Evolutionary conservation across 1,284 basidiomycete genomes (phyloP), one percentile per base, ranked within the genome.

Genomic region (Puccinia sorghi): DNA sequence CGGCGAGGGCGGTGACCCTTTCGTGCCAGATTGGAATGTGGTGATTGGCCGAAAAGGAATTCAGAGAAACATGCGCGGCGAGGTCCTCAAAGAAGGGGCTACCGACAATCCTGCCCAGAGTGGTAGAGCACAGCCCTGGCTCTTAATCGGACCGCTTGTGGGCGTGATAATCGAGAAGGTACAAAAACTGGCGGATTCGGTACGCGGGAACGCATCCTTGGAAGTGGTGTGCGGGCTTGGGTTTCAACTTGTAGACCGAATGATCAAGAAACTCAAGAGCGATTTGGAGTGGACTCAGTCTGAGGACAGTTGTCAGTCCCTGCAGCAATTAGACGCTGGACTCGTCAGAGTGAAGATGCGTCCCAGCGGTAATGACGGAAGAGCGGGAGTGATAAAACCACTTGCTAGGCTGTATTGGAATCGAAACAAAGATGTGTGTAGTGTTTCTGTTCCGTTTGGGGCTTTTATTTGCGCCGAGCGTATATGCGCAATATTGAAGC

Each of bases 1-100:
- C 39, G 61, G 48, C 39, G 90, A 89, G 3, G 90, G 88, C 1
- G 84, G 86, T 66, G 90, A 80, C 63, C 32, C 61, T 22, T 76
- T 61, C 37, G 32, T 74, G 15, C 27, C 66, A 48, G 66, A 70
- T 39, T 79, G 80, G 81, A 52, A 67, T 41, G 72, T 75, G 50
- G 72, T 66, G 25, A 52, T 63, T 56, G 64, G 63, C 46, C 66
- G 48, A 41, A 72, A 46, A 46, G 71, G 71, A 41, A 74, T 74
- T 50, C 57, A 74, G 48, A 72, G 71, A 43, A 72, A 72, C 46
- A 59, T n/a, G 54, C 71, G 54, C 13, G 71, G 37, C 41, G 71
- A 72, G 27, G 46, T 59, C 3, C 39, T 72, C 12, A 7, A 57
- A 46, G 54, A 72, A 32, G 39, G 17, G 15, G 11, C 56, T 12